Base-by-base conservation (phyloP, 2,329 filamentous ascomycete genomes). In the Penicillium sp. region DNA sequence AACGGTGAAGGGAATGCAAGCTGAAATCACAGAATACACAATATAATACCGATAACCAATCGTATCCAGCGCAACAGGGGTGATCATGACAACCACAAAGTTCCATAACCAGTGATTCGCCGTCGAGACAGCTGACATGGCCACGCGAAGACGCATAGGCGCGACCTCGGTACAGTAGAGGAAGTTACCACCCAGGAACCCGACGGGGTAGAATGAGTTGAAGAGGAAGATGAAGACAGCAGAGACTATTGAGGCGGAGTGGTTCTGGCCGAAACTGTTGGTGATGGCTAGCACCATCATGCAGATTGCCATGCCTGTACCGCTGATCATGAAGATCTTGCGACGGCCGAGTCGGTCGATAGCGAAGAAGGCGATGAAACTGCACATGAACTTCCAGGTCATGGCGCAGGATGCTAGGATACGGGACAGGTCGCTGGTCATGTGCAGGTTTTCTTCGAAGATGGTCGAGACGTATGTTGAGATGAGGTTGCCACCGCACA, bases 341-440 rank as follows among this genome's bases (percentile, higher is more conserved):
- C 75, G 72, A 10, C 75, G 72, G 4, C 77, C 78, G 25, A 78
- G 71, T 8, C 75, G 71, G 53, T 79, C 77, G 52, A 80, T 77
- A 41, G 75, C 74, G 58, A 77, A 72, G 62, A 80, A 76, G 41
- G 75, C 72, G 28, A 78, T 63, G 61, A 78, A 75, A 13, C 74
- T 77, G 33, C 75, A 77, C 18, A 80, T 54, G 60, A 81, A 80
- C 61, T 81, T 81, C 74, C 76, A 82, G 8, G 79, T 81, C 42
- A 81, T 68, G 10, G 78, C 77, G 23, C 75, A 77, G 3, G 67
- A 75, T 4, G 75, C 70, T 8, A 79, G 67, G 31, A 76, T 61
- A 15, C 56, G 57, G 8, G 60, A 62, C 13, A 59, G 46, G 25
- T 59, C 57, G 15, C 55, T 58, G 18, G 13, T n/a, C 57, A 59